These are phyloP conservation scores for Ceratocystis huliohia DNA, from an alignment of 2,329 filamentous ascomycete species.

Conservation along the genomic window DNA sequence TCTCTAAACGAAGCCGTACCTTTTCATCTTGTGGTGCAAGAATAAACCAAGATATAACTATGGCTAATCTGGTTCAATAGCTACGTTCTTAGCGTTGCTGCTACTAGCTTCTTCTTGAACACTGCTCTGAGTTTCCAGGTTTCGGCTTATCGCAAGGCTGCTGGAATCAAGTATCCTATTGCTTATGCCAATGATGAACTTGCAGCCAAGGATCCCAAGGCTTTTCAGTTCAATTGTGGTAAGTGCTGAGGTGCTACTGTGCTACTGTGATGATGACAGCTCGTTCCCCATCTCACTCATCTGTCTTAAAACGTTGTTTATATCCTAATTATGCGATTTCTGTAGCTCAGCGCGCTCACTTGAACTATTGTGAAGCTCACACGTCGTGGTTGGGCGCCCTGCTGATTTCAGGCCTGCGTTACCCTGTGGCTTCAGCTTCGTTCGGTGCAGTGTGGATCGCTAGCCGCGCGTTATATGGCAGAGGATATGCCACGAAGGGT, in stretches of 20 bases:
- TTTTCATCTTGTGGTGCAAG: neutral
- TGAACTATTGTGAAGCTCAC: constrained; percentile 52
- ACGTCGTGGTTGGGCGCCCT: constrained; percentile 40
- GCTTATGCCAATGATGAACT: constrained; percentile 44
- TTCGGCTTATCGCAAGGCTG: constrained; percentile 37
- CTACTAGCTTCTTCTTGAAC: constrained; percentile 47
- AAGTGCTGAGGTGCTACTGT: constrained; percentile 23
- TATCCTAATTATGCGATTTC: neutral
- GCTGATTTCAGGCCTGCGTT: constrained; percentile 43
- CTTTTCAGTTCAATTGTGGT: constrained; percentile 51
- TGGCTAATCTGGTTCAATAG: constrained; percentile 29
- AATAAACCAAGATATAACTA: neutral
- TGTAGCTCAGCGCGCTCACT: constrained; percentile 46
- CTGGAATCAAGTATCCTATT: constrained; percentile 44
- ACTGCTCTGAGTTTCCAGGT: constrained; percentile 39
- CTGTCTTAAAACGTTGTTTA: neutral
- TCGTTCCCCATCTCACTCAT: neutral
- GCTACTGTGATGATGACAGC: neutral
- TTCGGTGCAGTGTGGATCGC: constrained; percentile 43
- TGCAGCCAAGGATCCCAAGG: constrained; percentile 41
- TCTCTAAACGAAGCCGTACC: neutral
- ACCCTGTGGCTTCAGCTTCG: constrained; percentile 37
- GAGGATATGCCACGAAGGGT: constrained; percentile 40
- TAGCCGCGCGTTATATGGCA: constrained; percentile 40
- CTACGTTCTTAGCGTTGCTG: constrained; percentile 47